Evolutionary conservation across 2,329 filamentous ascomycete genomes (phyloP), one percentile per base, ranked within the genome.

Genomic region (Fusarium equiseti): DNA sequence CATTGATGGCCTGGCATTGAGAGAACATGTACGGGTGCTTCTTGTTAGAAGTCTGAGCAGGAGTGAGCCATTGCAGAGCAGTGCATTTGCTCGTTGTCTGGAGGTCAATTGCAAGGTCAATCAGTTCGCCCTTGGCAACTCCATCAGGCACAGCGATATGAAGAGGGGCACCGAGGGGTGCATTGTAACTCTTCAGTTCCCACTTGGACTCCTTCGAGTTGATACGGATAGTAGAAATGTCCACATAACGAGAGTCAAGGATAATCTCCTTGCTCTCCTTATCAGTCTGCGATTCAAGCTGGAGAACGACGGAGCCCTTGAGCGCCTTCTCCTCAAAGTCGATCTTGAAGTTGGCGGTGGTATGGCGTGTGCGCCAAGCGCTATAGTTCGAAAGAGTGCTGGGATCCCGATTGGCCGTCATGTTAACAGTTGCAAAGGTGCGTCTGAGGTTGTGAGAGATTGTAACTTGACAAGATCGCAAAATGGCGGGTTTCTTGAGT

Each of bases 21-120:
- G 93, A 97, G 84, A 98, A 98, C 90, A 98, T 95, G 82, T 98
- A 98, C 2, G 95, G 95, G 73, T 97, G 92, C 81, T 94, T 96
- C 84, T 94, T 95, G 87, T 97, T 98, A 63, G 93, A 94, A 1
- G 96, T 98, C 83, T 98, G 96, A 32, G 91, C 92, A 3, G 94
- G 94, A 1, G 92, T 95, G 80, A 99, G 87, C 95, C 96, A 99
- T 82, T 98, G 95, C 68, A 99, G 85, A 12, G 95, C 95, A 13
- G 95, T 97, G 81, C 95, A 98, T 76, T 92, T 88, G 54, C 92
- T 88, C 2, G 96, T 98, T 8, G 96, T 98, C 73, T 92, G 87
- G 31, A 98, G 81, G 26, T 87, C 84, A 67, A 97, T 93, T 79
- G 89, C 81, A 20, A 91, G 75, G 71, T 84, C 83, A 66, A 90